A percentile compares a stretch with the other conserved stretches of the same genome.
phyloP scores from a whole-genome alignment of 495 filamentous ascomycete genomes.

The Aspergillus campestris region DNA sequence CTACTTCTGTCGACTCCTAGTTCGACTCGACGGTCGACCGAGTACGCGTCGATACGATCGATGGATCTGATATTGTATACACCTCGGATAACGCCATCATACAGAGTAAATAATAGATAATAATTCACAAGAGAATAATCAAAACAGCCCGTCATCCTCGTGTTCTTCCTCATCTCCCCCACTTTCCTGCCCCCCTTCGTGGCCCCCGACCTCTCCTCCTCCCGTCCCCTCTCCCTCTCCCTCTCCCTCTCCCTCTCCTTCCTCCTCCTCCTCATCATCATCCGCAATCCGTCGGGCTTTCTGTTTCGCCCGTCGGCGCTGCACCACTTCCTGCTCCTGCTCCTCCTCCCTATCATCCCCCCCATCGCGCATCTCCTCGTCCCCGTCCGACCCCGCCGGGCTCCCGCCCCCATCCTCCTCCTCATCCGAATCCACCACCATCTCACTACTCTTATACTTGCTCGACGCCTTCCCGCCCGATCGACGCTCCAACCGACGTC shows the following conservation, averaged over 20 bases:
- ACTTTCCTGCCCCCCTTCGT: constrained; percentile 3
- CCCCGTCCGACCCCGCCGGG: constrained; percentile 28
- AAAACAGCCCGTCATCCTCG: constrained; percentile 14
- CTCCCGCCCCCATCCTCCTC: constrained; percentile 35
- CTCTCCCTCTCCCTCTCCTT: constrained; percentile 12
- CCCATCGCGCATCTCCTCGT: constrained; percentile 16
- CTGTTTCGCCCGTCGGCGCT: constrained; percentile 29
- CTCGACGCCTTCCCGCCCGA: constrained; percentile 49
- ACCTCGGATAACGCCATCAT: too few relatives aligned
- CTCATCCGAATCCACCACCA: constrained; percentile 66
- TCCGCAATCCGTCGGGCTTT: constrained; percentile 30
- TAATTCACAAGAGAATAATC: too few relatives aligned
- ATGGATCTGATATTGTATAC: too few relatives aligned
- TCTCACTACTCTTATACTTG: constrained; percentile 76
- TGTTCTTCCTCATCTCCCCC: constrained; percentile 3
- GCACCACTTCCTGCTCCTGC: constrained; percentile 23
- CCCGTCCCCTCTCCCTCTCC: constrained; percentile 5
- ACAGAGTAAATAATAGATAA: too few relatives aligned
- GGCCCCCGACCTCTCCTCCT: constrained; percentile 3
- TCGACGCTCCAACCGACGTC: constrained; percentile 43
- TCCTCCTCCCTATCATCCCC: constrained; percentile 10
- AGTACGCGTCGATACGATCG: too few relatives aligned
- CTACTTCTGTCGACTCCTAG: too few relatives aligned
- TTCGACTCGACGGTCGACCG: too few relatives aligned
- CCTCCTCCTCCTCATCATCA: constrained; percentile 39